These are phyloP conservation scores for Trichoderma gamsii DNA, from an alignment of 495 filamentous ascomycete genomes.

Conservation along the genomic window DNA sequence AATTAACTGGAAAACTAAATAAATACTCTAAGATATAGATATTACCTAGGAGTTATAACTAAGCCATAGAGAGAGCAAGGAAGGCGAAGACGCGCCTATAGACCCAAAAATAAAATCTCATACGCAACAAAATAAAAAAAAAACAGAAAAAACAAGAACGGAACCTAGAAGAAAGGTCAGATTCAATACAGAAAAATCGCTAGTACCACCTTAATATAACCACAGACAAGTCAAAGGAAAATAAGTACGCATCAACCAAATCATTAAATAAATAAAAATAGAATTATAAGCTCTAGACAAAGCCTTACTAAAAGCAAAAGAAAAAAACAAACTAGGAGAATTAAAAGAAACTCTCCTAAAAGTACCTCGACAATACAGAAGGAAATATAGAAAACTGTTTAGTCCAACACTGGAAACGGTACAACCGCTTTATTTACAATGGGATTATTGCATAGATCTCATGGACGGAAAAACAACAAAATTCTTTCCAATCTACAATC, in stretches of 20 bases:
- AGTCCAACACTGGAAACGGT: neutral
- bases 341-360: neutral
- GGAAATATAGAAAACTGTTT: neutral
- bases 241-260: neutral
- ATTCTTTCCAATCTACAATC: neutral
- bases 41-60: neutral
- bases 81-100: neutral
- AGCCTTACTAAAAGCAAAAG: neutral
- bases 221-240: neutral
- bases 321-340: neutral
- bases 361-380: neutral
- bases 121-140: neutral
- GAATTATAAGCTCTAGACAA: neutral
- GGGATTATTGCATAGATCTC: neutral
- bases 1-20: neutral
- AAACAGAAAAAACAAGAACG: neutral
- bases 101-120: neutral
- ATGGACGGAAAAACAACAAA: neutral
- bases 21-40: neutral
- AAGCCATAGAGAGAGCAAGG: neutral
- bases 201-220: neutral
- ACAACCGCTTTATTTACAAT: neutral
- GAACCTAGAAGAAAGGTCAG: neutral
- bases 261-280: neutral
- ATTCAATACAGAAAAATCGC: neutral